A percentile compares a stretch with the other conserved stretches of the same genome.
Conservation (phyloP, 352 stramenopile genomes). For the Peronospora farinosa region DNA sequence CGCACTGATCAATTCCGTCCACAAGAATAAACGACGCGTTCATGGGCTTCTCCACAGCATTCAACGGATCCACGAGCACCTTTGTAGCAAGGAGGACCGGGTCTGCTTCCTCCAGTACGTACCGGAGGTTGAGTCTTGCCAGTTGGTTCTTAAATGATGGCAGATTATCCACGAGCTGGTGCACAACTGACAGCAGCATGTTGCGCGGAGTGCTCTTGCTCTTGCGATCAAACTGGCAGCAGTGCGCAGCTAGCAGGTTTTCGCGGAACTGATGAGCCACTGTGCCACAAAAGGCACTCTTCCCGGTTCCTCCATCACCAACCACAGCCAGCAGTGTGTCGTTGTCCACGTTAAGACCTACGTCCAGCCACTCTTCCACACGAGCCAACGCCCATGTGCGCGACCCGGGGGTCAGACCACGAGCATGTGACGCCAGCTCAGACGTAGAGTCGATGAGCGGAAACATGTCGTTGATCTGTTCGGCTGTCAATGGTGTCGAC, state of each 20-base stretch:
- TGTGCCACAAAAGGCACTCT: conserved; percentile 53
- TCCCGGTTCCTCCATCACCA: conserved; percentile 61
- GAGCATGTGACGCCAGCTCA: conserved; percentile 41
- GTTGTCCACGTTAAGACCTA: conserved; percentile 50
- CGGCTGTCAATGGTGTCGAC: conserved; percentile 51
- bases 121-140: conserved; percentile 72
- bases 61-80: conserved; percentile 68
- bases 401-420: conserved; percentile 37
- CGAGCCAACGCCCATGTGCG: conserved; percentile 61
- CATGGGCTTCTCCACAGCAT: conserved; percentile 55
- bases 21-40: conserved; percentile 60
- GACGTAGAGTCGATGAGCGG: conserved; percentile 59
- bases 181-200: conserved; percentile 73
- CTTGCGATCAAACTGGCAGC: conserved; percentile 75
- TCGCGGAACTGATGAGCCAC: conserved; percentile 47
- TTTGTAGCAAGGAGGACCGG: conserved; percentile 59
- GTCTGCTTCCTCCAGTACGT: conserved; percentile 75
- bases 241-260: conserved; percentile 58
- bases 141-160: conserved; percentile 78
- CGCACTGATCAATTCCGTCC: conserved; percentile 73
- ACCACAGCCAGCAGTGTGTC: conserved; percentile 63
- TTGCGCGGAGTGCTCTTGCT: conserved; percentile 63
- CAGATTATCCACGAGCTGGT: conserved; percentile 64
- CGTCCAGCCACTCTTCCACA: conserved; percentile 75
- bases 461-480: conserved; percentile 82